Conservation (phyloP, 192 early-diverging fungal genomes). For the Chytriomyces confervae region DNA sequence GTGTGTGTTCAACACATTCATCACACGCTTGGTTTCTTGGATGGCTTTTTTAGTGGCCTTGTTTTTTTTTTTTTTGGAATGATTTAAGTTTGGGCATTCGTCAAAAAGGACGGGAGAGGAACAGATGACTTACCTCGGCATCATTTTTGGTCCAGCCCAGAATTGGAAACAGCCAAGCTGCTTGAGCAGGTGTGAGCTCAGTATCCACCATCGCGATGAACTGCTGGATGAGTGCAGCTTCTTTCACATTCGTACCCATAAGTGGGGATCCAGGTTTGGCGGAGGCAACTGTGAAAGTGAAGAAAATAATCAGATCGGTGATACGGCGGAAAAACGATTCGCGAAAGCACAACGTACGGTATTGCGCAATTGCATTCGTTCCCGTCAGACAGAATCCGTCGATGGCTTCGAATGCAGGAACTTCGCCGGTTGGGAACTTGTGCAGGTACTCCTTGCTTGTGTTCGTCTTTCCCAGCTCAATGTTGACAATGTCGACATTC, state of each 20-base stretch:
- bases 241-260: constrained; percentile 49
- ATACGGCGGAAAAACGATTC: neutral
- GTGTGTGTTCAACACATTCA: constrained; percentile 76
- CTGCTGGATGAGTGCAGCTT: constrained; percentile 56
- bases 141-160: constrained; percentile 48
- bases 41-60: constrained; percentile 69
- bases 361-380: constrained; percentile 89
- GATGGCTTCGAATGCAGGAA: constrained; percentile 83
- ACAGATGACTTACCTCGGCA: constrained; percentile 16
- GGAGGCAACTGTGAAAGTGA: constrained; percentile 41
- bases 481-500: constrained; percentile 64
- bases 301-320: neutral
- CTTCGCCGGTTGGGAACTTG: constrained; percentile 91
- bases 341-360: constrained; percentile 57
- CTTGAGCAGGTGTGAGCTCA: constrained; percentile 49
- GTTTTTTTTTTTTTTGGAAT: neutral
- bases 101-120: neutral
- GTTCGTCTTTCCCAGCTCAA: constrained; percentile 74
- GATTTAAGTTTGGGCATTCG: neutral
- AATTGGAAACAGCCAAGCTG: constrained; percentile 57
- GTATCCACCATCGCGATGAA: constrained; percentile 55
- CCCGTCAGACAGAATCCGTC: constrained; percentile 78
- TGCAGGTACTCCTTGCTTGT: constrained; percentile 77
- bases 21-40: constrained; percentile 64
- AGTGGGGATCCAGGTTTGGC: constrained; percentile 46